Evolutionary conservation across 2,329 filamentous ascomycete genomes (phyloP).

Genomic region (Westerdykella ornata): DNA sequence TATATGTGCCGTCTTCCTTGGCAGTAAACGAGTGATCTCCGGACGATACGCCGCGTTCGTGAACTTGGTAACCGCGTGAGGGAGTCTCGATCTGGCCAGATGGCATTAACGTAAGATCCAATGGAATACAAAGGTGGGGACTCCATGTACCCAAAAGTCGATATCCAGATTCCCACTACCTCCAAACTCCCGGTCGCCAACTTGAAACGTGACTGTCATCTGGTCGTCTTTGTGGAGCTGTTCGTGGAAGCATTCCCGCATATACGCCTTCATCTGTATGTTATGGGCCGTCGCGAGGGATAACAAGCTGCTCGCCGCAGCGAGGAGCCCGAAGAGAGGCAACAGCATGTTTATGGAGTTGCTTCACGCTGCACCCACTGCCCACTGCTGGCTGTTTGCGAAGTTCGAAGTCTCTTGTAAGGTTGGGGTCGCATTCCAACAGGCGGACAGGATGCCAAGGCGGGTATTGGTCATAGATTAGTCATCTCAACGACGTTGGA

Average conservation of each 20-base stretch:
- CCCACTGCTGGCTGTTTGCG: too few species aligned
- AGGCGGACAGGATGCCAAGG: too few species aligned
- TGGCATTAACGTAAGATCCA: background rate
- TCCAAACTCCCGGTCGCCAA: constrained; percentile 93
- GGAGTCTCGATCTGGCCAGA: constrained; percentile 69
- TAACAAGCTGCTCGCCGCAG: constrained; percentile 51
- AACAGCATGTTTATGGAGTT: constrained; percentile 28
- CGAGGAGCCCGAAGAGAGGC: constrained; percentile 34
- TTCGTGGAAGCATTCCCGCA: constrained; percentile 97
- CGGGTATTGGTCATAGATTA: too few species aligned
- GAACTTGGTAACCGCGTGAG: constrained; percentile 64
- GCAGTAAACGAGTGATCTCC: constrained; percentile 93
- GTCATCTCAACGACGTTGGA: too few species aligned
- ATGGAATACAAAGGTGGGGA: background rate
- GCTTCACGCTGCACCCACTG: constrained; percentile 8
- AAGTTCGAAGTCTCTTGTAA: constrained; percentile 4
- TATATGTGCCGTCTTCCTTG: constrained; percentile 75
- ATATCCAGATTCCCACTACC: constrained; percentile 91
- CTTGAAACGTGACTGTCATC: constrained; percentile 98
- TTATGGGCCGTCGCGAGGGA: constrained; percentile 74
- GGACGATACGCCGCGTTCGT: constrained; percentile 74
- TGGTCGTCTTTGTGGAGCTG: constrained; percentile 84
- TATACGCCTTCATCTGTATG: constrained; percentile 88
- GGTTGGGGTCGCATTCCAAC: too few species aligned
- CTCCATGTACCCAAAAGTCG: constrained; percentile 79